Conservation (phyloP, 2,329 filamentous ascomycete species). For the Phyllosticta citribraziliensis region DNA sequence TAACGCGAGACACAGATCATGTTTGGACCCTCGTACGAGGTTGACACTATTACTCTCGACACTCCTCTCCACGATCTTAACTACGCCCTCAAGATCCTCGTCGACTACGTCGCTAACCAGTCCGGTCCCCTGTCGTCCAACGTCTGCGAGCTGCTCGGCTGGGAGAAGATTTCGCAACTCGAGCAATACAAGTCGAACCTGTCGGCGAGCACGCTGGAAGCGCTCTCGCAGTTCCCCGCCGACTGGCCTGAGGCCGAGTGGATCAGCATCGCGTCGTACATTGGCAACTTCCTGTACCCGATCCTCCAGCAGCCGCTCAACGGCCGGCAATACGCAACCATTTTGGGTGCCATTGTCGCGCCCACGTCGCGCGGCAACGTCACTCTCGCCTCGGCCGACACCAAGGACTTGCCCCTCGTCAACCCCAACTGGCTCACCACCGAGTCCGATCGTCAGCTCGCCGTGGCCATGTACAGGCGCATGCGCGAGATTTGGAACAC, state of each 20-base stretch:
- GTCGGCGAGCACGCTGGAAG: neutral
- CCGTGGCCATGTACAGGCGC: constrained; percentile 23
- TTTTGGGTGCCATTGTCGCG: constrained; percentile 21
- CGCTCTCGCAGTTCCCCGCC: constrained; percentile 14
- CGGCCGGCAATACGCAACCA: constrained; percentile 23
- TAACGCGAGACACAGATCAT: constrained; percentile 3
- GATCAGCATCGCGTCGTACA: constrained; percentile 15
- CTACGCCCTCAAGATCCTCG: constrained; percentile 14
- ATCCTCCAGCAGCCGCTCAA: constrained; percentile 17
- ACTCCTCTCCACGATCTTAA: constrained; percentile 15
- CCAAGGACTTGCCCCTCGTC: constrained; percentile 20
- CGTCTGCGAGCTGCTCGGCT: constrained; percentile 14
- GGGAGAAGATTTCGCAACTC: constrained; percentile 10
- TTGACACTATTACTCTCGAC: constrained; percentile 14
- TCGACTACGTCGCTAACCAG: constrained; percentile 12
- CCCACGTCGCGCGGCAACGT: constrained; percentile 28
- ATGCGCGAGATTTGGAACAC: constrained; percentile 19
- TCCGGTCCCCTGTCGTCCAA: constrained; percentile 16
- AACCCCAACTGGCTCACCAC: constrained; percentile 28
- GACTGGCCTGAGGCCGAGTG: constrained; percentile 23
- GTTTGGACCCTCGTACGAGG: constrained; percentile 16
- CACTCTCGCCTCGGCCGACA: constrained; percentile 21
- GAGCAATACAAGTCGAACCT: constrained; percentile 5
- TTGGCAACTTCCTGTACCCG: constrained; percentile 15
- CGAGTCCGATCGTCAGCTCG: constrained; percentile 22